Evolutionary conservation across 108 stramenopile species (phyloP).

Genomic region (Pseudonitzschia pungens): DNA sequence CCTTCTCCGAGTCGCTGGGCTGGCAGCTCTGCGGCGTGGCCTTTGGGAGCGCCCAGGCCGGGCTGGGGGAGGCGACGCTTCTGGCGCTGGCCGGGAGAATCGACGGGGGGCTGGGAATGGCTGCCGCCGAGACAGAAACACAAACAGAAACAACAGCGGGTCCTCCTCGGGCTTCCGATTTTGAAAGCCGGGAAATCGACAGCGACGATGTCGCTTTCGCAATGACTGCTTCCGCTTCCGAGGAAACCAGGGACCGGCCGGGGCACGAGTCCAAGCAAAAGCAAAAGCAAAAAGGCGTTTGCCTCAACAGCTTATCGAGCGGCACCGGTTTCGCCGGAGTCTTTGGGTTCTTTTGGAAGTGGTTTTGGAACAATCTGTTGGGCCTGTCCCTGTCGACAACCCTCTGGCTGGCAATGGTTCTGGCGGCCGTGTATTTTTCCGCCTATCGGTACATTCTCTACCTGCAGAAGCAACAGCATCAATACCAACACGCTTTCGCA

Average conservation of each 20-base stretch:
- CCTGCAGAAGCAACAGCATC: neutral
- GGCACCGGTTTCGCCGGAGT: constrained; percentile 84
- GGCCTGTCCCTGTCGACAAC: constrained; percentile 26
- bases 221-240: no score
- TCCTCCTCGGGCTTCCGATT: no score
- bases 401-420: constrained; percentile 24
- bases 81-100: constrained; percentile 77
- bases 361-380: constrained; percentile 34
- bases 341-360: constrained; percentile 71
- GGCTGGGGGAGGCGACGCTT: constrained; percentile 86
- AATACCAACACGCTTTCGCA: no score
- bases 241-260: neutral
- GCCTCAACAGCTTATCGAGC: constrained; percentile 69
- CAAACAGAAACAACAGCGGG: no score
- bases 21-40: constrained; percentile 80
- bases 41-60: constrained; percentile 59
- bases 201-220: neutral
- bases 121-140: no score
- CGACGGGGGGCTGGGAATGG: constrained; percentile 29
- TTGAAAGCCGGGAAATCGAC: neutral
- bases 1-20: constrained; percentile 3
- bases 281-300: constrained; percentile 17
- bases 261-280: neutral
- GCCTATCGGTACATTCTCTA: constrained; percentile 13
- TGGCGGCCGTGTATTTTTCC: constrained; percentile 30